Evolutionary conservation across 2,329 filamentous ascomycete genomes (phyloP).

Genomic region (Venturia aucupariae): DNA sequence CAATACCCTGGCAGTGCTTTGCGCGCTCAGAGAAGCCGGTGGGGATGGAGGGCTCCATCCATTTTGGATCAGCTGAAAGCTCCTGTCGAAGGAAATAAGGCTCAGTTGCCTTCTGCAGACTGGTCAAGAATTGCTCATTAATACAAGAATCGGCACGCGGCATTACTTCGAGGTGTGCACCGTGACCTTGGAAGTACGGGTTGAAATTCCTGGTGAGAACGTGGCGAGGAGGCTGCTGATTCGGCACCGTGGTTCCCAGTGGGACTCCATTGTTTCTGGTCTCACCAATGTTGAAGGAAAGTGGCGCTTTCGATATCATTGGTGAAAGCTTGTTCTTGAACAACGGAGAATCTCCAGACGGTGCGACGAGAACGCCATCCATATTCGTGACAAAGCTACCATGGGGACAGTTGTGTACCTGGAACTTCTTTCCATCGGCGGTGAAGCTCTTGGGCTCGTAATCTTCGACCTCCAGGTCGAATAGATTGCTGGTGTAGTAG

Average conservation of each 20-base stretch:
- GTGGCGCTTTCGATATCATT: background rate
- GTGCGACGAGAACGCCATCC: background rate
- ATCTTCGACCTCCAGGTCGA: background rate
- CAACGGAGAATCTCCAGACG: background rate
- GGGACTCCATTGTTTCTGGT: background rate
- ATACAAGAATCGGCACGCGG: background rate
- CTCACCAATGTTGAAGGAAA: background rate
- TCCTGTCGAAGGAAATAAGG: background rate
- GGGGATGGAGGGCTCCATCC: background rate
- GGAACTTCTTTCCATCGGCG: background rate
- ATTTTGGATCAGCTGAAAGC: background rate
- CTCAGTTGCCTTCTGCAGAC: background rate
- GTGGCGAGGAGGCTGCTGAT: background rate
- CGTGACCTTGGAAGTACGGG: background rate
- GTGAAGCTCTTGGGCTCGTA: background rate
- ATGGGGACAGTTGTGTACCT: background rate
- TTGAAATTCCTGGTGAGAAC: background rate
- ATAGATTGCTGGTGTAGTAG: background rate
- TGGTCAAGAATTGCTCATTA: background rate
- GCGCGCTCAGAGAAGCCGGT: slow-evolving; percentile 3
- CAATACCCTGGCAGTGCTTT: background rate
- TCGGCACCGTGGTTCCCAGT: background rate
- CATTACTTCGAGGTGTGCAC: background rate
- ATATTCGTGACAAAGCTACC: background rate
- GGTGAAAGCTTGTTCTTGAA: background rate